These are phyloP conservation scores for Thalassia testudinum DNA, from an alignment of 116 monocot genomes.

Conservation along the genomic window DNA sequence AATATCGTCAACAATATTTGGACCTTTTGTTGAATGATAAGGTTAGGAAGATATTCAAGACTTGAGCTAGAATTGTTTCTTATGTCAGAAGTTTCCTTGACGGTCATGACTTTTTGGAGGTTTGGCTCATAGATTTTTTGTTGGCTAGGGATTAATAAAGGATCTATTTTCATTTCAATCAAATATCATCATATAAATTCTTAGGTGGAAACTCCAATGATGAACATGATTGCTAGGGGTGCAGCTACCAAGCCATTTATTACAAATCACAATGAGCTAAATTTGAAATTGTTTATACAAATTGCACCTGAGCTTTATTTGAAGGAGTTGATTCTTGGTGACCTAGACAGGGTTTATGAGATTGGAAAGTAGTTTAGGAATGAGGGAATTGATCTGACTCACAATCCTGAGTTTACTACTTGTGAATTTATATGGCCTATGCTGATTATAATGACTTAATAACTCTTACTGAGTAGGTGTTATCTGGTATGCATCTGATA, in stretches of 20 bases:
- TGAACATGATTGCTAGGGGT: slow-evolving; percentile 98
- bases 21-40: slow-evolving; percentile 89
- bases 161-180: not conserved
- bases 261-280: slow-evolving; percentile 91
- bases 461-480: slow-evolving; percentile 74
- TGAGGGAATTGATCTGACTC: slow-evolving; percentile 93
- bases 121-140: slow-evolving; percentile 9
- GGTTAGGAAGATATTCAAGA: slow-evolving; percentile 86
- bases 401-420: slow-evolving; percentile 97
- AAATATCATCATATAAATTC: not conserved
- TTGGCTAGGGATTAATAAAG: not conserved
- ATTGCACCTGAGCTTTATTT: slow-evolving; percentile 89
- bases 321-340: slow-evolving; percentile 82
- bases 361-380: slow-evolving; percentile 96
- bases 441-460: slow-evolving; percentile 97
- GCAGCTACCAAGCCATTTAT: slow-evolving; percentile 94
- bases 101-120: slow-evolving; percentile 66
- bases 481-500: slow-evolving; percentile 80
- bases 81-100: slow-evolving; percentile 58
- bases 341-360: slow-evolving; percentile 85
- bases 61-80: slow-evolving; percentile 53
- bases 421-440: slow-evolving; percentile 97
- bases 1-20: slow-evolving; percentile 85
- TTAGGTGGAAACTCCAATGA: slow-evolving; percentile 97
- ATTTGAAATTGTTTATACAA: slow-evolving; percentile 82